Conservation (phyloP, 106 monocot species). For the Acorus calamus region DNA sequence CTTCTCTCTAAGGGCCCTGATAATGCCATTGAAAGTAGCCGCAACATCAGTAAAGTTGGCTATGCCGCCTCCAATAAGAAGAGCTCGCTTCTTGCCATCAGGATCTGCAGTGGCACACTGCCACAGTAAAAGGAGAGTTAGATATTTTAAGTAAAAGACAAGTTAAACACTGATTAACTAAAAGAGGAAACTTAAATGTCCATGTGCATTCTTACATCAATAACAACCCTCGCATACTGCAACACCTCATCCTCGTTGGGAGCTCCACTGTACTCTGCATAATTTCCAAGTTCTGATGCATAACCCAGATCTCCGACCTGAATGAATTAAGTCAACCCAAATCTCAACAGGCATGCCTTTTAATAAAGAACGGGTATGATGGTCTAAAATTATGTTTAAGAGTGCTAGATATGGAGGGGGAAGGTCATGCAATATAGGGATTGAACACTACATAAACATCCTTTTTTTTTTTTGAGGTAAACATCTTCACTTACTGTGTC, state of each 20-base stretch:
- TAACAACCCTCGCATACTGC: constrained; percentile 33
- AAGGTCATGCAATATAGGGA: too few species aligned
- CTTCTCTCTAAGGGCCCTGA: constrained; percentile 17
- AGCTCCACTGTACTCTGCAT: constrained; percentile 37
- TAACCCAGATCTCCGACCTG: constrained; percentile 35
- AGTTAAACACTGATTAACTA: neutral
- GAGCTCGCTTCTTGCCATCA: constrained; percentile 23
- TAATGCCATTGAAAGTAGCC: constrained; percentile 22
- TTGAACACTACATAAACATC: too few species aligned
- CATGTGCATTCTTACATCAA: constrained; percentile 17
- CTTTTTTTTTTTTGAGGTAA: too few species aligned
- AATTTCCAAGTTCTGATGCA: constrained; percentile 32
- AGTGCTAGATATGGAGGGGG: too few species aligned
- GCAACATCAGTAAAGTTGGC: constrained; percentile 30
- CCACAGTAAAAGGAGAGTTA: neutral
- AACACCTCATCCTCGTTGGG: constrained; percentile 33
- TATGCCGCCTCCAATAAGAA: constrained; percentile 22
- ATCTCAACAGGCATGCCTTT: too few species aligned
- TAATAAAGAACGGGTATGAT: too few species aligned
- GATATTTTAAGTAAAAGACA: neutral
- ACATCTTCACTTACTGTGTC: constrained; percentile 21
- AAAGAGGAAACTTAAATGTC: neutral
- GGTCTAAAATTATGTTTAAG: too few species aligned
- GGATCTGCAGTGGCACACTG: constrained; percentile 23
- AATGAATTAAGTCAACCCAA: neutral